Percentiles rank a stretch among this genome's conserved stretches.
Evolutionary conservation across 2,329 filamentous ascomycete genomes (phyloP).

Genomic region (Exophiala lecanii-corni): DNA sequence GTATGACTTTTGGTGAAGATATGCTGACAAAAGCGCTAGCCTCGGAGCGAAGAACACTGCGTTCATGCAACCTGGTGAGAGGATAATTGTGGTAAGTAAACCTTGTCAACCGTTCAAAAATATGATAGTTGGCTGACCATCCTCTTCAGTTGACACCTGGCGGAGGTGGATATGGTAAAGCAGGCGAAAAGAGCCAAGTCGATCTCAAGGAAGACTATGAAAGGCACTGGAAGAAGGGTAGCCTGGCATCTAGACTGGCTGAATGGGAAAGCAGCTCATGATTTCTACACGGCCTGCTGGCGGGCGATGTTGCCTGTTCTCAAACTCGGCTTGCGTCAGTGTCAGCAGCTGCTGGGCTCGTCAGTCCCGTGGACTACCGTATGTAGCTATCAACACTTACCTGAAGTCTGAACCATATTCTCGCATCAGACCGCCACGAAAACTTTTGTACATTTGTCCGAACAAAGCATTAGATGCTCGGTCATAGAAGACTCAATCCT

Average conservation of each 20-base stretch:
- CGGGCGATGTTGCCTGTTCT: too few species aligned
- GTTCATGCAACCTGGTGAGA: constrained; percentile 54
- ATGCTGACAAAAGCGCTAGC: too few species aligned
- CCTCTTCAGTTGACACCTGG: constrained; percentile 33
- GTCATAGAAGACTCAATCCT: too few species aligned
- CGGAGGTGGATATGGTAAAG: constrained; percentile 49
- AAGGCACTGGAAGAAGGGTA: constrained; percentile 57
- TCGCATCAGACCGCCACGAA: too few species aligned
- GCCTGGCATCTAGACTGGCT: constrained; percentile 44
- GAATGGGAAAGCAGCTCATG: constrained; percentile 49
- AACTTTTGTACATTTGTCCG: too few species aligned
- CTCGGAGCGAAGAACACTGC: constrained; percentile 62
- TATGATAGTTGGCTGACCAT: constrained; percentile 7
- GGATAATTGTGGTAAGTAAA: constrained; percentile 58
- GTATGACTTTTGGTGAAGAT: too few species aligned
- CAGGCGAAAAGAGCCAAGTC: constrained; percentile 50
- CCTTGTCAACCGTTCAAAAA: too few species aligned
- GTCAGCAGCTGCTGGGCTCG: too few species aligned
- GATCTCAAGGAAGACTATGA: constrained; percentile 53
- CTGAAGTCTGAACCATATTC: constrained; percentile 6
- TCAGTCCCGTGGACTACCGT: too few species aligned
- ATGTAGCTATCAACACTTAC: constrained; percentile 1
- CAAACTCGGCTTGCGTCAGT: too few species aligned
- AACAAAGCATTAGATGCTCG: too few species aligned
- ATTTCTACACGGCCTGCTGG: too few species aligned